phyloP scores from a whole-genome alignment of 2,329 filamentous ascomycete genomes.

The Beauveria scarabaeidicola region DNA sequence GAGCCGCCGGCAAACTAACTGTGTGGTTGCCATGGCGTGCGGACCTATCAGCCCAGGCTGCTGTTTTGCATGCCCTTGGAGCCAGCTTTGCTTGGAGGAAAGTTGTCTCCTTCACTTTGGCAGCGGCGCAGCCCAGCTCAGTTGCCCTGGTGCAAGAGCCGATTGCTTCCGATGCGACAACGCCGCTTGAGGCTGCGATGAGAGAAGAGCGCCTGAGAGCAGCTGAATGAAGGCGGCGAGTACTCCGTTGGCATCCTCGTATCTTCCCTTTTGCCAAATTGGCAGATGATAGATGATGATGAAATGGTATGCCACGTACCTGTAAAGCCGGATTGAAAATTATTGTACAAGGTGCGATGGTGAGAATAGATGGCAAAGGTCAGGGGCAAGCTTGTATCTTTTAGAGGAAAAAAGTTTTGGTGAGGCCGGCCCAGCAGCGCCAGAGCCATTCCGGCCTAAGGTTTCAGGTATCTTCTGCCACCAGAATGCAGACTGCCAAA shows the following conservation, averaged over 20 bases:
- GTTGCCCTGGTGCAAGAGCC: neutral
- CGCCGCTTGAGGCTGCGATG: neutral
- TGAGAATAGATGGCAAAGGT: neutral
- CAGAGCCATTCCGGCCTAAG: constrained; percentile 23
- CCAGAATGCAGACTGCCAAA: neutral
- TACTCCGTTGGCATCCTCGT: neutral
- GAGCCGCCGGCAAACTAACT: constrained; percentile 2
- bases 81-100: constrained; percentile 2
- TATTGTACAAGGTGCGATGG: constrained; percentile 9
- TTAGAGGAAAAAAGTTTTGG: constrained; percentile 23
- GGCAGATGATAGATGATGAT: neutral
- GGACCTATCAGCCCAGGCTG: constrained; percentile 8
- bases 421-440: constrained; percentile 5
- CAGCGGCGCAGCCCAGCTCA: neutral
- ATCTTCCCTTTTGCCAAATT: neutral
- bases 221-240: neutral
- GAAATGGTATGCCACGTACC: neutral
- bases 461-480: constrained; percentile 22
- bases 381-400: constrained; percentile 14
- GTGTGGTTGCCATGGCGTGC: constrained; percentile 1
- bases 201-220: neutral
- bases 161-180: constrained; percentile 2
- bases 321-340: neutral
- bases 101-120: neutral
- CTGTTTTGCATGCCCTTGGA: constrained; percentile 1